phyloP scores from a whole-genome alignment of 805 yeast species.

The Debaryomyces tyrocola region DNA sequence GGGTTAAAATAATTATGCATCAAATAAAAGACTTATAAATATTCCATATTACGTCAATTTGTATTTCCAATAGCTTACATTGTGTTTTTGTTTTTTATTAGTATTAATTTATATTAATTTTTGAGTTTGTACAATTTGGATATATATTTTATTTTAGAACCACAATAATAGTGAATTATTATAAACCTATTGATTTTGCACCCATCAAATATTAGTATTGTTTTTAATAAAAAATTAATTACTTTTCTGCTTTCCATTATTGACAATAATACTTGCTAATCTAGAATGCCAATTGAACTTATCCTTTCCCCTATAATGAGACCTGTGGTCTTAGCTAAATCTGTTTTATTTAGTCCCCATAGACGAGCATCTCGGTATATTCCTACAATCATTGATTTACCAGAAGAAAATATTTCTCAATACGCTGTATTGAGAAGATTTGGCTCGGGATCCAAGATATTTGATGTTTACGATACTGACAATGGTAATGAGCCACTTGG shows the following conservation, averaged over 20 bases:
- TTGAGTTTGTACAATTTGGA: too few species aligned
- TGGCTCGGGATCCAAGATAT: conserved; percentile 60
- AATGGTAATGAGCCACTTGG: conserved; percentile 38
- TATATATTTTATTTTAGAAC: too few species aligned
- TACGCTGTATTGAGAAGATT: conserved; percentile 55
- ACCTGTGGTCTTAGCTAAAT: conserved; percentile 56
- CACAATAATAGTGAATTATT: background rate
- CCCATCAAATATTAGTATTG: background rate
- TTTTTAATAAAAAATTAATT: background rate
- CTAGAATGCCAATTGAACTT: conserved; percentile 58
- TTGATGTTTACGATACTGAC: conserved; percentile 53
- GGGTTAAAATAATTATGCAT: too few species aligned
- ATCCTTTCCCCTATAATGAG: conserved; percentile 59
- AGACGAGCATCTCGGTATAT: conserved; percentile 56
- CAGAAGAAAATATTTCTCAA: conserved; percentile 34
- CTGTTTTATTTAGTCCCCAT: conserved; percentile 55
- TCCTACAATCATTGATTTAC: conserved; percentile 50
- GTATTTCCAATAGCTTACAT: too few species aligned
- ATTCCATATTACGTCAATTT: too few species aligned
- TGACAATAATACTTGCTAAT: background rate
- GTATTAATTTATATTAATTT: too few species aligned
- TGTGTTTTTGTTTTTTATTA: too few species aligned
- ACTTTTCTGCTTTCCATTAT: background rate
- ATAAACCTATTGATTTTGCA: background rate
- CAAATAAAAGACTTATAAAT: too few species aligned